A percentile compares a stretch with the other conserved stretches of the same genome.
Conservation (phyloP, 2,329 filamentous ascomycete species). For the Penicillium sp. region DNA sequence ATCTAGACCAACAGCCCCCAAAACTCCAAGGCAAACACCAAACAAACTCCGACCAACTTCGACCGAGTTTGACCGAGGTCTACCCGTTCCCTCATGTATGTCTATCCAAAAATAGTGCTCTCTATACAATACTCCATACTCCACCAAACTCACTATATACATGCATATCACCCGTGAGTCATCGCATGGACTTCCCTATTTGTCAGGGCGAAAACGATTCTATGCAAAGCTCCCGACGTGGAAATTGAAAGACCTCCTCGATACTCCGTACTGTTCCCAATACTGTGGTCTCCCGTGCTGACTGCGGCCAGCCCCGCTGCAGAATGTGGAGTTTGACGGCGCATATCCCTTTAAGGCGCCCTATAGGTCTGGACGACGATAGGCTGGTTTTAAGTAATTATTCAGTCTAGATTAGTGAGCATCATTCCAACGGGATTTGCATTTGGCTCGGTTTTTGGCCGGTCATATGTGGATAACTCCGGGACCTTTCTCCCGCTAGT, state of each 20-base stretch:
- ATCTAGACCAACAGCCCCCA: background rate
- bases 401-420: background rate
- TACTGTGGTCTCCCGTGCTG: conserved; percentile 4
- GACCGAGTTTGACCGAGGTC: background rate
- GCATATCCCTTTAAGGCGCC: background rate
- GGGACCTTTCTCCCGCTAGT: background rate
- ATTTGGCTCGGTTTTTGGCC: background rate
- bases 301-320: conserved; percentile 8
- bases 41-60: background rate
- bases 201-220: background rate
- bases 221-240: background rate
- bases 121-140: background rate
- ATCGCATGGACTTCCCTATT: background rate
- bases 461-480: background rate
- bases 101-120: background rate
- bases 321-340: conserved; percentile 9
- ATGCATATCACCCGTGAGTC: background rate
- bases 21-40: background rate
- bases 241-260: background rate
- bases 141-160: background rate
- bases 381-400: background rate
- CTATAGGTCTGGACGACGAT: background rate
- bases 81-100: background rate
- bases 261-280: background rate
- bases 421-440: background rate